Conservation (phyloP, 2,329 filamentous ascomycete genomes). For the Cordyceps fumosorosea region DNA sequence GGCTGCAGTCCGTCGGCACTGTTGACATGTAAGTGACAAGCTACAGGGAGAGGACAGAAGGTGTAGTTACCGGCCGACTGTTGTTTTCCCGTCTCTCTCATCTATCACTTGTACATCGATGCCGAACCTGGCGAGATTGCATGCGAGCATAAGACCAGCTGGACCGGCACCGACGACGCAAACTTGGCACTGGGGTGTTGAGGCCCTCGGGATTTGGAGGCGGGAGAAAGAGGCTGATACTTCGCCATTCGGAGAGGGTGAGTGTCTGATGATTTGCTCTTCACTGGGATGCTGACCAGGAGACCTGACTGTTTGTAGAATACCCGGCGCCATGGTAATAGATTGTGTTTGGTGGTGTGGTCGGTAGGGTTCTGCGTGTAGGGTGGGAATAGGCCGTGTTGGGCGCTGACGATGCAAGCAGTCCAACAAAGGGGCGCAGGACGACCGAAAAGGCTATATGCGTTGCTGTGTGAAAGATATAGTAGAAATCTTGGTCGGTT, state of each 20-base stretch:
- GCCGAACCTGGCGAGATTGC: constrained; percentile 56
- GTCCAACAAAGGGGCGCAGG: not conserved
- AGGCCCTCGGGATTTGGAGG: constrained; percentile 39
- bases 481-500: not conserved
- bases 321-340: constrained; percentile 18
- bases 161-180: constrained; percentile 51
- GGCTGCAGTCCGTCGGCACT: constrained; percentile 68
- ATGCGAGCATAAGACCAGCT: constrained; percentile 49
- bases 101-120: constrained; percentile 61
- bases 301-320: constrained; percentile 4
- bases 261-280: constrained; percentile 11
- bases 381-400: not conserved
- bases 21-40: constrained; percentile 1
- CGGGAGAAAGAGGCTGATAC: constrained; percentile 41
- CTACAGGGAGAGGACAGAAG: not conserved
- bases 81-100: constrained; percentile 60
- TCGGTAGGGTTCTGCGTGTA: not conserved
- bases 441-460: not conserved
- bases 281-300: constrained; percentile 15
- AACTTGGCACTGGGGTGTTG: constrained; percentile 40
- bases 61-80: constrained; percentile 47
- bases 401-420: not conserved
- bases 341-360: not conserved
- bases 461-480: not conserved
- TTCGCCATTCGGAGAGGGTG: constrained; percentile 24